Percentiles rank a stretch among this genome's conserved stretches.
These are phyloP conservation scores for Prototheca stagnorum DNA, from an alignment of 163 green algal species.

Conservation along the genomic window DNA sequence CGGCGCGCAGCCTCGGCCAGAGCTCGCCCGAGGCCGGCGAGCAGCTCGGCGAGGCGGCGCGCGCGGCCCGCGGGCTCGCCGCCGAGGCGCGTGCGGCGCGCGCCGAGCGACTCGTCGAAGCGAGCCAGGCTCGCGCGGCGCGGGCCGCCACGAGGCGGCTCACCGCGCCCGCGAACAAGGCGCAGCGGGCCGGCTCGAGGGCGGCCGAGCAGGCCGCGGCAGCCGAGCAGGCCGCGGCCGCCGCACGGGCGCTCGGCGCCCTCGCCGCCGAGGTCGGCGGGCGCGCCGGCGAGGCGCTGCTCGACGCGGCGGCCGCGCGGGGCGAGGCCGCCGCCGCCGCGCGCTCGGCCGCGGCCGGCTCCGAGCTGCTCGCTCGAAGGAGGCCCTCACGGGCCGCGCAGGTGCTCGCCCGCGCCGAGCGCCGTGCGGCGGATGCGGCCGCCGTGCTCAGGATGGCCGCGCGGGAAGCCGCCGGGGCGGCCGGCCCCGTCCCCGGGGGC, in stretches of 20 bases:
- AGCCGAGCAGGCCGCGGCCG: constrained; percentile 16
- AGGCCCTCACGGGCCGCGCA: no score
- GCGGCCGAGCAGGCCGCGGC: constrained; percentile 36
- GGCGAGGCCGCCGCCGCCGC: no score
- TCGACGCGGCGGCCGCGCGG: constrained; percentile 32
- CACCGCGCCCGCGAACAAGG: not conserved
- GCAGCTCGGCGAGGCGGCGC: constrained; percentile 20
- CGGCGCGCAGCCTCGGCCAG: constrained; percentile 11
- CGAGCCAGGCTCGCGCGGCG: not conserved
- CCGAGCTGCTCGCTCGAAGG: no score
- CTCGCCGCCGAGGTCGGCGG: constrained; percentile 27
- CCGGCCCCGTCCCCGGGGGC: no score
- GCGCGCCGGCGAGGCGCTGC: constrained; percentile 25
- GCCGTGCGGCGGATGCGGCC: no score
- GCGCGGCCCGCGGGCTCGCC: constrained; percentile 14
- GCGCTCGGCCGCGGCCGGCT: no score
- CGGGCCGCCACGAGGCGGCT: constrained; percentile 2
- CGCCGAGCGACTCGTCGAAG: not conserved
- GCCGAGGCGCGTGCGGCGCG: constrained; percentile 14
- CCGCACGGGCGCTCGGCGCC: constrained; percentile 26
- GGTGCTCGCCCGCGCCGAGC: no score
- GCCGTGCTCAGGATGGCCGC: no score
- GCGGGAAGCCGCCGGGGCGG: no score
- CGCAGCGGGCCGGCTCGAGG: not conserved
- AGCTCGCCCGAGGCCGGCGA: constrained; percentile 7